Evolutionary conservation across 441 rosid species (phyloP).

Genomic region (Populus hybrid): DNA sequence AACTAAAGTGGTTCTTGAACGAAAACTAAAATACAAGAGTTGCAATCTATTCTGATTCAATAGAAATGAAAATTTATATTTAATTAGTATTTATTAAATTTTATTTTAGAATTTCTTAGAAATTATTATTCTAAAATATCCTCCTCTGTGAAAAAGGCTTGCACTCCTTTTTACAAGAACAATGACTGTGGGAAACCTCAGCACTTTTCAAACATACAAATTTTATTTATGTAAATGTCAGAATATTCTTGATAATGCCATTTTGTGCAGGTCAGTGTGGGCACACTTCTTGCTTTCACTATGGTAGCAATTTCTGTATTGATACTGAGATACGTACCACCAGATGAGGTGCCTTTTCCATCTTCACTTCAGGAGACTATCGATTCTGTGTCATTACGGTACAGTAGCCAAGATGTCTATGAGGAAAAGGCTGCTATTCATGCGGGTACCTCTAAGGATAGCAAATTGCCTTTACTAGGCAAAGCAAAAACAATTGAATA

Average conservation of each 20-base stretch:
- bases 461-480: constrained; percentile 42
- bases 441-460: constrained; percentile 35
- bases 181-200: background rate
- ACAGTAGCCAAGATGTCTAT: constrained; percentile 20
- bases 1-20: background rate
- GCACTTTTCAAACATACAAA: background rate
- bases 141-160: background rate
- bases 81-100: too few relatives aligned
- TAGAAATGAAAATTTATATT: background rate
- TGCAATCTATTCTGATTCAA: background rate
- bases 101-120: background rate
- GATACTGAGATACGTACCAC: constrained; percentile 92
- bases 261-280: constrained; percentile 87
- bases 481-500: constrained; percentile 25
- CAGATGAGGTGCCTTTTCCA: constrained; percentile 86
- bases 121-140: background rate
- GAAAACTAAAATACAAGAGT: background rate
- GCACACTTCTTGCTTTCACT: constrained; percentile 97
- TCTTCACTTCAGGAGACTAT: constrained; percentile 71
- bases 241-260: constrained; percentile 5
- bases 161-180: background rate
- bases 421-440: constrained; percentile 20
- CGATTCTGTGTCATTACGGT: constrained; percentile 51
- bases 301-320: constrained; percentile 94
- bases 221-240: background rate